Evolutionary conservation across 2,329 filamentous ascomycete species (phyloP).

Genomic region (Colletotrichum lentis): DNA sequence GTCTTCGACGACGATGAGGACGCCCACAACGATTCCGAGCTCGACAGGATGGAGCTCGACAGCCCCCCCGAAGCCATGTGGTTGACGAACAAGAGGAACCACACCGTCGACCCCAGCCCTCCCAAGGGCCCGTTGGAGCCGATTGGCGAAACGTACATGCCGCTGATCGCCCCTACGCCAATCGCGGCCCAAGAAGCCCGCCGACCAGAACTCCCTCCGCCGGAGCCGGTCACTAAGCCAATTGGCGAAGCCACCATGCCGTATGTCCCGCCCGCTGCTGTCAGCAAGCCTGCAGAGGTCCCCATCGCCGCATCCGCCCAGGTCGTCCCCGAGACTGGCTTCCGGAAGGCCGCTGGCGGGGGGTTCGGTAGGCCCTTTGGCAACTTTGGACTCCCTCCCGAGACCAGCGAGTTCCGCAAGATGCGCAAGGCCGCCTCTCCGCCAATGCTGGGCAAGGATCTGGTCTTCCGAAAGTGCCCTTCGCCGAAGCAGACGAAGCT

Average conservation of each 20-base stretch:
- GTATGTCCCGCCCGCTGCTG: slow-evolving; percentile 9
- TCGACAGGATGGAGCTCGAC: slow-evolving; percentile 54
- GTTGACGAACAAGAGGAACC: slow-evolving; percentile 49
- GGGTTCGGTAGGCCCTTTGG: slow-evolving; percentile 57
- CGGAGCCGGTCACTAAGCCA: slow-evolving; percentile 21
- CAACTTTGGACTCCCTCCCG: slow-evolving; percentile 44
- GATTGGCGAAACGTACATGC: slow-evolving; percentile 38
- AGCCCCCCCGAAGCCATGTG: slow-evolving; percentile 53
- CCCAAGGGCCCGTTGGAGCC: slow-evolving; percentile 15
- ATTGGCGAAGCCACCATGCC: slow-evolving; percentile 32
- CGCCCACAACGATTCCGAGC: slow-evolving; percentile 49
- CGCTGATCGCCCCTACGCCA: slow-evolving; percentile 26
- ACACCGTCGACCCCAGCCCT: slow-evolving; percentile 20
- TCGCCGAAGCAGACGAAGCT: slow-evolving; percentile 87
- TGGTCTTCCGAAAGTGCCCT: slow-evolving; percentile 80
- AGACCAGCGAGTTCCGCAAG: slow-evolving; percentile 54
- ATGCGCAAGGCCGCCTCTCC: slow-evolving; percentile 69
- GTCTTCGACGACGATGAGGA: slow-evolving; percentile 41
- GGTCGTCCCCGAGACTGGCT: slow-evolving; percentile 53
- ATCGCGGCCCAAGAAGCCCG: slow-evolving; percentile 17
- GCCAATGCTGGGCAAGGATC: slow-evolving; percentile 86
- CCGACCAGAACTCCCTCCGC: slow-evolving; percentile 21
- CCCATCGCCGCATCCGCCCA: slow-evolving; percentile 43
- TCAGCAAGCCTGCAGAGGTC: slow-evolving; percentile 35
- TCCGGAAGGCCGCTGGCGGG: slow-evolving; percentile 47